Percentiles rank a stretch among this genome's conserved stretches.
These are phyloP conservation scores for Fusarium sp. DNA, from an alignment of 2,329 filamentous ascomycete genomes.

Conservation along the genomic window DNA sequence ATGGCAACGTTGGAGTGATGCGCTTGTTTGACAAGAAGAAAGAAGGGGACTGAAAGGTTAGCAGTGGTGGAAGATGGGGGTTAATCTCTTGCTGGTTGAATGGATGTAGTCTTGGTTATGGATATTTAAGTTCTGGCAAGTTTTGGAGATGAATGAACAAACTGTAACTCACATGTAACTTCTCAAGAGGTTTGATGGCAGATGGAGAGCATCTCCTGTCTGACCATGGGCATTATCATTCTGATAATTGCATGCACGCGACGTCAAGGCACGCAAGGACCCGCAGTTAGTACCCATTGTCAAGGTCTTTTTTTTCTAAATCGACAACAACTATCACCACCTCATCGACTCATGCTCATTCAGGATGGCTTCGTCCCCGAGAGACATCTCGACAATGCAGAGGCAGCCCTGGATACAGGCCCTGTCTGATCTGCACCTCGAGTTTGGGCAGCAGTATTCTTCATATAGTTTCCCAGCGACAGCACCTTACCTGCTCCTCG, in stretches of 20 bases:
- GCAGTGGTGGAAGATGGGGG: background rate
- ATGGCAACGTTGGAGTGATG: constrained; percentile 4
- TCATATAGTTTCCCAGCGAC: constrained; percentile 51
- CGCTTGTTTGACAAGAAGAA: constrained; percentile 16
- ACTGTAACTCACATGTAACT: background rate
- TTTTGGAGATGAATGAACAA: background rate
- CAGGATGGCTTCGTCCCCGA: background rate
- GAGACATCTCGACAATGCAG: background rate
- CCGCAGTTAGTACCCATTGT: background rate
- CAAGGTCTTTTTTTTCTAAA: background rate
- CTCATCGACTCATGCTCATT: background rate
- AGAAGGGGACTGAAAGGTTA: background rate
- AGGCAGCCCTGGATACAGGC: constrained; percentile 28
- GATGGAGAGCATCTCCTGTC: background rate
- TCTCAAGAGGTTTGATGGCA: background rate
- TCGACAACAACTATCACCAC: background rate
- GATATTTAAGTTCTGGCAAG: background rate
- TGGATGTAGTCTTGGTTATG: background rate
- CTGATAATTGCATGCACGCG: background rate
- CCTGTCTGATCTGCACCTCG: constrained; percentile 61
- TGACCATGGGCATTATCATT: background rate
- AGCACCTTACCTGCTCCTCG: constrained; percentile 55
- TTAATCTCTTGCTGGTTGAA: background rate
- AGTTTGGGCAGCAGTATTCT: constrained; percentile 53
- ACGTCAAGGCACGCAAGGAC: background rate